Conservation (phyloP, 192 early-diverging fungal species). For the Lunasporangiospora selenospora region DNA sequence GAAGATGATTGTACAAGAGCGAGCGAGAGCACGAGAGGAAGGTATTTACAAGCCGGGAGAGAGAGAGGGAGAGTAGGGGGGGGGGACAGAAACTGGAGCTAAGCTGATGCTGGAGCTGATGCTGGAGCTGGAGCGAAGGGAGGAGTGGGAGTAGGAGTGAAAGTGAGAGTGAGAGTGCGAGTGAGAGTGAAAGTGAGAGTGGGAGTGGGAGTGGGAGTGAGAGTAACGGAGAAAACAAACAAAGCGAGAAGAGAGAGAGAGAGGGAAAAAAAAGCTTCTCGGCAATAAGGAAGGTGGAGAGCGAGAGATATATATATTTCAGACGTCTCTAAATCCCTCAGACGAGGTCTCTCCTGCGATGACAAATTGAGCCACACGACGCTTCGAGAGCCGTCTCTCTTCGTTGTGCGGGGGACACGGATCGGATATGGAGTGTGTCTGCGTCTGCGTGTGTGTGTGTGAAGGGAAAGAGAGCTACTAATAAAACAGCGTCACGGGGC, state of each 20-base stretch:
- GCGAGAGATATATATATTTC: no score
- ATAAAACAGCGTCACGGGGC: not conserved
- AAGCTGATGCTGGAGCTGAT: not conserved
- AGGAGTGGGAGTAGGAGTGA: not conserved
- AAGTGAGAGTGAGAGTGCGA: not conserved
- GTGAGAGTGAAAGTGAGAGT: not conserved
- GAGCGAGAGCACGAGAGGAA: not conserved
- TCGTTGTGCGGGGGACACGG: no score
- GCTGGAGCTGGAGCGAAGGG: not conserved
- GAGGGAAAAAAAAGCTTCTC: not conserved
- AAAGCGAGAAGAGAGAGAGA: not conserved
- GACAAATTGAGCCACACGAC: no score
- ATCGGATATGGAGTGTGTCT: not conserved
- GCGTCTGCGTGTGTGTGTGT: constrained; percentile 9
- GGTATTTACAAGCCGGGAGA: no score
- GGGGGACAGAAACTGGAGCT: not conserved
- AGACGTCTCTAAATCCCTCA: no score
- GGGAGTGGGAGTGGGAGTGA: not conserved
- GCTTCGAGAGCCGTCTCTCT: no score
- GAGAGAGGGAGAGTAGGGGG: not conserved
- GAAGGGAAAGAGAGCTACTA: not conserved
- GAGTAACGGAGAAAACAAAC: not conserved
- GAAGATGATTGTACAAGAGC: not conserved
- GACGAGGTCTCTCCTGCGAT: no score
- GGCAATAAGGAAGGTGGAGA: no score